A percentile compares a stretch with the other conserved stretches of the same genome.
phyloP scores from a whole-genome alignment of 495 filamentous ascomycete genomes.

The Pseudotulostoma volvatum region DNA sequence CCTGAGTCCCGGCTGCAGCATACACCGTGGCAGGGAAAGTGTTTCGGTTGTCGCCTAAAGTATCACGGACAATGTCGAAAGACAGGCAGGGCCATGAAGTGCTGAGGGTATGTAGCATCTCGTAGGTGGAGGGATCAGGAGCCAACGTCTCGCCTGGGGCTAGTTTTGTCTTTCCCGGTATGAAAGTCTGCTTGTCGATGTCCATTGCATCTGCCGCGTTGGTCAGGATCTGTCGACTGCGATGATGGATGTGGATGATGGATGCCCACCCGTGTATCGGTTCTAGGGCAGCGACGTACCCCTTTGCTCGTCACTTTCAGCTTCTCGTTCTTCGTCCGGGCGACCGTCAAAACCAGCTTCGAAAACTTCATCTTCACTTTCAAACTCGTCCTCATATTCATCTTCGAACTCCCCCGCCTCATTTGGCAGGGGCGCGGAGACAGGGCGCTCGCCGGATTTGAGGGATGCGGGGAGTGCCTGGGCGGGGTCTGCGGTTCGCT shows the following conservation, averaged over 20 bases:
- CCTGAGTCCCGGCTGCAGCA: constrained; percentile 85
- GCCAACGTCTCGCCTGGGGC: constrained; percentile 76
- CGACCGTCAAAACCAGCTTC: constrained; percentile 88
- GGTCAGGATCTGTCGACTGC: too few relatives aligned
- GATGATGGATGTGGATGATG: too few relatives aligned
- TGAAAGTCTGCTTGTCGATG: constrained; percentile 80
- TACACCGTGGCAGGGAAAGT: constrained; percentile 88
- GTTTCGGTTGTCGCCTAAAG: constrained; percentile 76
- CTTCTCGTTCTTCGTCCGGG: constrained; percentile 83
- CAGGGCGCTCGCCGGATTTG: constrained; percentile 53
- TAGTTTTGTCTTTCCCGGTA: constrained; percentile 75
- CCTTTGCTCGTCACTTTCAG: constrained; percentile 64
- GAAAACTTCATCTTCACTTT: constrained; percentile 89
- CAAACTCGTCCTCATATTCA: constrained; percentile 91
- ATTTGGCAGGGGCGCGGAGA: constrained; percentile 26
- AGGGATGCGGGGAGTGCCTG: constrained; percentile 40
- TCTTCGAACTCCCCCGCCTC: constrained; percentile 88
- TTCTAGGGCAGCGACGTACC: constrained; percentile 25
- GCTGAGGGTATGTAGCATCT: constrained; percentile 87
- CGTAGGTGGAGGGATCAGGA: constrained; percentile 80
- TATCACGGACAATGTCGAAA: constrained; percentile 80
- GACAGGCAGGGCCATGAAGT: constrained; percentile 93
- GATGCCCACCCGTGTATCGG: constrained; percentile 2
- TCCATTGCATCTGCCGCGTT: constrained; percentile 62
- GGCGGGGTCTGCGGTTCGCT: constrained; percentile 43